phyloP scores from a whole-genome alignment of 768 basidiomycete genomes.

The Agaricus sinodeliciosus region DNA sequence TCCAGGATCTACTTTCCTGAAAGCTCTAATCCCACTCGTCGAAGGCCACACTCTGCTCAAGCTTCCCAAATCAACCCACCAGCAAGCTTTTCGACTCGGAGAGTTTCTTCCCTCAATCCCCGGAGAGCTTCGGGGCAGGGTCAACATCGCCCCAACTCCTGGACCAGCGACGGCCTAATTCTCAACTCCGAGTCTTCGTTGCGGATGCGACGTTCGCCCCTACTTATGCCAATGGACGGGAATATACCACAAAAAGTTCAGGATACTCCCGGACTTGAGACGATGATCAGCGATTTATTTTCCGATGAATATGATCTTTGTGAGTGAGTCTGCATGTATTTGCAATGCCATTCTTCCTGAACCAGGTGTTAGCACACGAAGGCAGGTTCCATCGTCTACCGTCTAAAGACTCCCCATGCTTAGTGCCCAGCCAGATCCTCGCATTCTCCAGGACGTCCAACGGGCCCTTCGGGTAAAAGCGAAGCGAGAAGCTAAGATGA shows the following conservation, averaged over 20 bases:
- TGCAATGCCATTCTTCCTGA: not conserved
- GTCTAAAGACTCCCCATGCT: not conserved
- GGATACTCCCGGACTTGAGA: constrained; percentile 13
- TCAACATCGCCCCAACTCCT: constrained; percentile 21
- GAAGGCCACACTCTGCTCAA: constrained; percentile 13
- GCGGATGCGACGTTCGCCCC: constrained; percentile 10
- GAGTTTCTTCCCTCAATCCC: constrained; percentile 29
- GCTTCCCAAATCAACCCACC: constrained; percentile 10
- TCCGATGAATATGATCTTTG: constrained; percentile 77
- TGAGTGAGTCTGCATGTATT: constrained; percentile 29
- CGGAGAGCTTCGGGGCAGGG: constrained; percentile 20
- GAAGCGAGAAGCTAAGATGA: constrained; percentile 61
- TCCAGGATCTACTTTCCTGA: constrained; percentile 7
- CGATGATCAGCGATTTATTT: constrained; percentile 30
- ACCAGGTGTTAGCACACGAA: constrained; percentile 53
- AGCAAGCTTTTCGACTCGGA: constrained; percentile 22
- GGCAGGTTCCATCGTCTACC: constrained; percentile 33
- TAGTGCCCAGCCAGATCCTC: constrained; percentile 48
- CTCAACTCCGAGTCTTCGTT: constrained; percentile 16
- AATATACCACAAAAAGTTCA: not conserved
- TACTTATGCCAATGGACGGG: constrained; percentile 2
- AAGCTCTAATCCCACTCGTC: not conserved
- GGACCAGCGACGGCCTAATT: constrained; percentile 14
- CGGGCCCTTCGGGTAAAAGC: constrained; percentile 69
- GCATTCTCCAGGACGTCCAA: constrained; percentile 74